Base-by-base conservation (phyloP, 2,329 filamentous ascomycete genomes). In the Coleophoma eucalyptorum region DNA sequence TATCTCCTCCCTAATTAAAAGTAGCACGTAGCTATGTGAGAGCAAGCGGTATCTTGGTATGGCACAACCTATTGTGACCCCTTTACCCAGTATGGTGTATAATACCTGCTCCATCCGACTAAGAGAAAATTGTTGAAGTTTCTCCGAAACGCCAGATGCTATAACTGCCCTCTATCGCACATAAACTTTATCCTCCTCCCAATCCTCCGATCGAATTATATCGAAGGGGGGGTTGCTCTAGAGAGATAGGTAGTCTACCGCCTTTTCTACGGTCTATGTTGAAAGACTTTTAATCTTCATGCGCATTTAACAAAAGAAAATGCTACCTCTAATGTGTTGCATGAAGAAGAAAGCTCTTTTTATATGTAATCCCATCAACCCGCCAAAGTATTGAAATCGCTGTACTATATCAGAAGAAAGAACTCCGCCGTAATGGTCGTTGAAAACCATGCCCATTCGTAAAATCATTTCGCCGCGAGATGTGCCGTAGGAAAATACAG, bases 201-300 rank as follows among this genome's bases (percentile, higher is more conserved):
- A 44, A 48, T 50, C 49, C 26, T 26, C 26, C 26, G 26, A 6
- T 26, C 26, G 26, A 7, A 26, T 26, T 8, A 26, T 26, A 26
- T 26, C 26, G 38, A 43, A 47, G 35, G 35, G 50, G 32, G 38
- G 43, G 43, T n/a, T 26, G 26, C 26, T 26, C 26, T 26, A 3
- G 26, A 26, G 26, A 26, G 26, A 26, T 26, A 26, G 26, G 26
- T 26, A 43, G 43, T 53, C 50, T 52, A 49, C 54, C 53, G 53
- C 55, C 53, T 59, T 63, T 58, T 64, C 59, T 64, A 65, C 58
- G 63, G 63, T 65, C 64, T 66, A 65, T 67, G 65, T 67, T 67
- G 65, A 67, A 67, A 66, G 63, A 65, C 63, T 64, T 65, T 62
- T 62, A 38, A 58, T 60, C 58, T 60, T 57, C 57, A 48, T 20